Percentiles rank a stretch among this genome's conserved stretches.
phyloP scores from a whole-genome alignment of 345 rosid genomes.

The Mangifera indica region DNA sequence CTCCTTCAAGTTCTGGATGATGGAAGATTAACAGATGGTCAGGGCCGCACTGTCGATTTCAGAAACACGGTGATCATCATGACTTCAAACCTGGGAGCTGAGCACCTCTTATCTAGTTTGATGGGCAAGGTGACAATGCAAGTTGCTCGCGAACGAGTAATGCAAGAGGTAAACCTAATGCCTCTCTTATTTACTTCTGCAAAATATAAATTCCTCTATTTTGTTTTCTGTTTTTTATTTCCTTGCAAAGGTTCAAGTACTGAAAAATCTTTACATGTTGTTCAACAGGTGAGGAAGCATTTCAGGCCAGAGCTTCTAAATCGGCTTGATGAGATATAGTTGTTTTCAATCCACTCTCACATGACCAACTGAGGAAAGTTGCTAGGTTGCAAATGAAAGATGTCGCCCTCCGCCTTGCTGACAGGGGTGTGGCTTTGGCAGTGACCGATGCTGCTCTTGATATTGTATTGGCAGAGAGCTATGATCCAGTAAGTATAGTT shows the following conservation, averaged over 20 bases:
- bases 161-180: conserved; percentile 57
- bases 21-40: conserved; percentile 86
- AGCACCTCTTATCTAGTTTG: conserved; percentile 70
- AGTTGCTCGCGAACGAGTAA: conserved; percentile 73
- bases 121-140: conserved; percentile 73
- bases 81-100: conserved; percentile 96
- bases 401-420: conserved; percentile 75
- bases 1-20: conserved; percentile 95
- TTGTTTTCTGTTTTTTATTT: neutral
- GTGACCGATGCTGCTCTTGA: conserved; percentile 85
- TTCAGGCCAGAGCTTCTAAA: conserved; percentile 87
- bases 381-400: conserved; percentile 85
- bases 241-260: neutral
- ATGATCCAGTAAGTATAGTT: conserved; percentile 68
- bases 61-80: conserved; percentile 78
- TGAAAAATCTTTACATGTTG: neutral
- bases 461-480: conserved; percentile 64
- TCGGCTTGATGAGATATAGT: conserved; percentile 81
- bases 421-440: conserved; percentile 79
- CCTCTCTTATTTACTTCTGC: neutral
- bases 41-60: conserved; percentile 88
- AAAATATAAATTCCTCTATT: neutral
- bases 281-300: conserved; percentile 61
- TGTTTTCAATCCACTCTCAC: conserved; percentile 86
- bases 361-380: conserved; percentile 82